Evolutionary conservation across 176 grass and related monocot genomes (phyloP).

Genomic region (Ampelocalamus luodianensis): DNA sequence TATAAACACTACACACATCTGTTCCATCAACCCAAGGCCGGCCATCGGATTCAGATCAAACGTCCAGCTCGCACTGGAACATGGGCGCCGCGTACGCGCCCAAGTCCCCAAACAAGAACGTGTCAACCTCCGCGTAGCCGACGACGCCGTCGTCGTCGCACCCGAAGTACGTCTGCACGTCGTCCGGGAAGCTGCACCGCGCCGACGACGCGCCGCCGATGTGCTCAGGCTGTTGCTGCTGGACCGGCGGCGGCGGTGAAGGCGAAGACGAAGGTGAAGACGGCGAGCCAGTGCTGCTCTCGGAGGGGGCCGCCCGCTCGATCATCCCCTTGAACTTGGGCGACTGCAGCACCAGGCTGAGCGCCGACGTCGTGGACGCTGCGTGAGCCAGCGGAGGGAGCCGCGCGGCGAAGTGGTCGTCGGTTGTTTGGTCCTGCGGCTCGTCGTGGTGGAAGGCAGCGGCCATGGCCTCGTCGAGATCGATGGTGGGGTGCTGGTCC

Average conservation of each 20-base stretch:
- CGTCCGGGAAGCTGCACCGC: constrained; percentile 65
- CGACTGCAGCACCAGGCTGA: constrained; percentile 43
- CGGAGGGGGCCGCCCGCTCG: constrained; percentile 18
- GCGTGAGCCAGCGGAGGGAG: too few species aligned
- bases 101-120: constrained; percentile 63
- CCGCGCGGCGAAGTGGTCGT: neutral
- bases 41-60: constrained; percentile 30
- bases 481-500: neutral
- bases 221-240: neutral
- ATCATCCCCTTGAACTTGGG: constrained; percentile 64
- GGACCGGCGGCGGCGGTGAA: neutral
- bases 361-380: constrained; percentile 1
- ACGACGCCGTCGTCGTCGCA: constrained; percentile 20
- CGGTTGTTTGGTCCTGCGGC: neutral
- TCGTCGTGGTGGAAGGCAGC: neutral
- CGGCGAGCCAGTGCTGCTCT: neutral
- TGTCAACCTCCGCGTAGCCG: constrained; percentile 45
- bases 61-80: constrained; percentile 54
- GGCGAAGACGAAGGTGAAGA: neutral
- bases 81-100: constrained; percentile 58
- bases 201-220: neutral
- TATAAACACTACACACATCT: neutral
- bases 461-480: neutral
- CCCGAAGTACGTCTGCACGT: constrained; percentile 73
- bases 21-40: too few species aligned